These are phyloP conservation scores for Coemansia sp. DNA, from an alignment of 192 early-diverging fungal genomes.

Conservation along the genomic window DNA sequence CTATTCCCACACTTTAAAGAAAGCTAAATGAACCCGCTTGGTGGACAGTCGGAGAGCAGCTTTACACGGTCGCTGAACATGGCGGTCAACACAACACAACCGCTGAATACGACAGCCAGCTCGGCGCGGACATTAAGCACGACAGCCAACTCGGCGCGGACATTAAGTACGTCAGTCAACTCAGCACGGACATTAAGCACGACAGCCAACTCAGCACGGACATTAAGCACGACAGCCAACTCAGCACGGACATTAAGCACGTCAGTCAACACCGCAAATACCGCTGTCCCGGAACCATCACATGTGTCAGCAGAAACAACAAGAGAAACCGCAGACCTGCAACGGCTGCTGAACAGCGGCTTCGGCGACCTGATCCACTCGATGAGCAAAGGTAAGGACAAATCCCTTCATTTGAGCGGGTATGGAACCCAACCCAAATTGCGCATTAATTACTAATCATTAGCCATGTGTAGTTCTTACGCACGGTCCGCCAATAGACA, in stretches of 20 bases:
- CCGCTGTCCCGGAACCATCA: too few relatives aligned
- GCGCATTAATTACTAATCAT: background rate
- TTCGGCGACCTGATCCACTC: conserved; percentile 16
- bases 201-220: background rate
- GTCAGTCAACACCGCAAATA: too few relatives aligned
- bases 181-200: background rate
- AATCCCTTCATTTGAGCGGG: background rate
- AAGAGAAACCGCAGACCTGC: background rate
- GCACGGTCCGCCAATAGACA: conserved; percentile 19
- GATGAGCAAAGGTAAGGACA: conserved; percentile 23
- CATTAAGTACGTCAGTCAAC: background rate
- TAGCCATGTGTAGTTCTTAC: conserved; percentile 13
- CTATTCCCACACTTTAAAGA: too few relatives aligned
- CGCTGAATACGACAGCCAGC: too few relatives aligned
- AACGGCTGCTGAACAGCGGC: background rate
- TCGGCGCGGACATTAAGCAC: background rate
- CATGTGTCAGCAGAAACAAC: too few relatives aligned
- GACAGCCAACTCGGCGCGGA: conserved; percentile 1
- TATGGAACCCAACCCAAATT: background rate
- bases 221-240: too few relatives aligned
- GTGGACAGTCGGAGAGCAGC: too few relatives aligned
- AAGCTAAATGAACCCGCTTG: background rate
- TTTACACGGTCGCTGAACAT: too few relatives aligned
- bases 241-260: too few relatives aligned
- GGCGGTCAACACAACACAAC: too few relatives aligned